Evolutionary conservation across 2,329 filamentous ascomycete species (phyloP), one percentile per base, ranked within the genome.

Genomic region (Clonostachys sp.): DNA sequence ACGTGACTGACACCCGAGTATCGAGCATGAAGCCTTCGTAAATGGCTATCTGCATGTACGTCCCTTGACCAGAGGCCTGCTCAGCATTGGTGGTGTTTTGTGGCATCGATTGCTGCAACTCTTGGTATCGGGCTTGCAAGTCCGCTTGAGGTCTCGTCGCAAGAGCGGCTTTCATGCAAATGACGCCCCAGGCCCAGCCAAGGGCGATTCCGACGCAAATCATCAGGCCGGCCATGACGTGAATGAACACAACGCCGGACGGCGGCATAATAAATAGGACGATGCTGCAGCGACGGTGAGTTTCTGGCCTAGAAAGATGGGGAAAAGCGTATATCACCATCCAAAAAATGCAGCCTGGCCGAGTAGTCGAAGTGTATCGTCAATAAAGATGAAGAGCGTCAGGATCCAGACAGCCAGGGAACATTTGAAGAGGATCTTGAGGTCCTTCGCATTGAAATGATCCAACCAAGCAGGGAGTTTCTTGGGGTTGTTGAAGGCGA

Each of bases 121-220:
- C 55, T 7, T 56, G 55, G 5, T 70, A 48, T 42, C 50, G 53
- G 1, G 62, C 61, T 42, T 67, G 61, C 0, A 66, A 70, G 7
- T 70, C 66, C 0, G 62, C 55, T 5, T 59, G 61, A 3, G 73
- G 63, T 13, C 74, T 61, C 3, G 66, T 64, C 1, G 72, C 70
- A 7, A 66, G 50, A 4, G 73, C 74, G 3, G 72, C 73, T 49
- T 74, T 73, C 72, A 74, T 76, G 0, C 64, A 60, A 41, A 76
- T 57, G 3, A 74, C 59, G 5, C 74, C 74, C 74, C 74, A 78
- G 6, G 62, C 71, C 73, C 74, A 77, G 5, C 66, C 73, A 0
- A 74, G 53, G 34, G 63, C 68, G 55, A 76, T 72, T 14, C 74
- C 74, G 2, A 75, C 12, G 5, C 75, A 56, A 4, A 77, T 57